Evolutionary conservation across 2,329 filamentous ascomycete species (phyloP), one percentile per base, ranked within the genome.

Genomic region (Trichoderma atrobrunneum): DNA sequence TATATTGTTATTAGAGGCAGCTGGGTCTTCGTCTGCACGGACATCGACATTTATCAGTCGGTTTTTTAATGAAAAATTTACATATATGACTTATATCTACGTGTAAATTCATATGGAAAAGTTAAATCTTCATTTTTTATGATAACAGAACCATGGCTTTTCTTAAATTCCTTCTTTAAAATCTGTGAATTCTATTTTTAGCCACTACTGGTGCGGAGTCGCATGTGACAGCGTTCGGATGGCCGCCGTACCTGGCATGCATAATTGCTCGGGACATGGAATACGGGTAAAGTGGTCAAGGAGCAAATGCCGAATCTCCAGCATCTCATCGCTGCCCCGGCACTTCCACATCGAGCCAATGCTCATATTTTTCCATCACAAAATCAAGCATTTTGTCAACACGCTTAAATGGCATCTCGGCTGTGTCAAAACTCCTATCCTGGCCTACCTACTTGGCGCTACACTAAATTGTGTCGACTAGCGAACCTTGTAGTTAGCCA

Each of bases 391-490:
- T 54, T 54, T 12, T 54, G 21, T 54, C 48, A 36, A 32, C 34
- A 28, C 51, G 26, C 65, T 68, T 68, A 36, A 34, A 48, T 54
- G 59, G 32, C 61, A 39, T 28, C 43, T 54, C 62, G 51, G 43
- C 65, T 51, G 51, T 51, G 28, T 68, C 24, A 24, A 43, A 60
- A 60, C n/a, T 16, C 30, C 51, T 28, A 34, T 30, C 65, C 30
- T 39, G n/a, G 36, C 66, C 39, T 51, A 10, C n/a, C 67, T 62
- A 36, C 36, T 62, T 62, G 67, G 67, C 67, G 67, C 57, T 70
- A 70, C 56, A 54, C 67, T n/a, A 70, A 48, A 62, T 61, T 54
- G 36, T 70, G 57, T 62, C 34, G 67, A 26, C 67, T 70, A 70
- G 67, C 57, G 67, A 54, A 62, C 39, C 39, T 43, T 2, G 39